These are phyloP conservation scores for Eruca vesicaria DNA, from an alignment of 441 rosid genomes.

Conservation along the genomic window DNA sequence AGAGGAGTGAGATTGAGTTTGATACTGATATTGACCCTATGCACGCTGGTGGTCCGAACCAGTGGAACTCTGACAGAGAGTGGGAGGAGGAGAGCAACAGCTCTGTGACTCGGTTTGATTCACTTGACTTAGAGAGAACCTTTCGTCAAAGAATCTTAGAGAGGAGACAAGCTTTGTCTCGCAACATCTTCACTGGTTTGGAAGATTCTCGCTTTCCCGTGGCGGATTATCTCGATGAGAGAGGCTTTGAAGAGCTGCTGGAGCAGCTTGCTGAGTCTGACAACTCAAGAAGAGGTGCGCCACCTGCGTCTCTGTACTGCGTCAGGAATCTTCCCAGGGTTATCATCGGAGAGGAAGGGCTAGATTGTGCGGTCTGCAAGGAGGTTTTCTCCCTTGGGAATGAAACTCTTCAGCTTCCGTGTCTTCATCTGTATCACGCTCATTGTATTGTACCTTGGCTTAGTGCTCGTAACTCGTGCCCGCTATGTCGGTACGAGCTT, in stretches of 20 bases:
- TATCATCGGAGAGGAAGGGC: conserved; percentile 47
- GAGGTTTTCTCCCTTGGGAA: conserved; percentile 56
- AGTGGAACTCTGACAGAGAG: conserved; percentile 69
- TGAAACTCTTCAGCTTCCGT: conserved; percentile 80
- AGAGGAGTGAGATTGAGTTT: conserved; percentile 59
- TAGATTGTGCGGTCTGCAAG: conserved; percentile 88
- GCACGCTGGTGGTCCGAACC: conserved; percentile 81
- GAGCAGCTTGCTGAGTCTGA: conserved; percentile 76
- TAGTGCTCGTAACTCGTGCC: conserved; percentile 83
- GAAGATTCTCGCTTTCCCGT: conserved; percentile 46
- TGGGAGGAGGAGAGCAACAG: conserved; percentile 61
- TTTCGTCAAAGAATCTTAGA: conserved; percentile 44
- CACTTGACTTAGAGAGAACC: conserved; percentile 44
- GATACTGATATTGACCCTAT: conserved; percentile 95
- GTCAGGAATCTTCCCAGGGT: conserved; percentile 62
- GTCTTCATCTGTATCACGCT: conserved; percentile 78
- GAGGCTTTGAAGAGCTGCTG: conserved; percentile 75
- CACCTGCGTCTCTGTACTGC: conserved; percentile 72
- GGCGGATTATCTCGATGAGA: conserved; percentile 61
- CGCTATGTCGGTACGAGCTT: conserved; percentile 87
- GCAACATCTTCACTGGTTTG: conserved; percentile 39
- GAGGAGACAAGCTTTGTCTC: conserved; percentile 41
- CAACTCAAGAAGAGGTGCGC: conserved; percentile 83
- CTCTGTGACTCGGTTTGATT: conserved; percentile 36
- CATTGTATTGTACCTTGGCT: conserved; percentile 88